Base-by-base conservation (phyloP, 768 basidiomycete species). In the Hypsizygus marmoreus region DNA sequence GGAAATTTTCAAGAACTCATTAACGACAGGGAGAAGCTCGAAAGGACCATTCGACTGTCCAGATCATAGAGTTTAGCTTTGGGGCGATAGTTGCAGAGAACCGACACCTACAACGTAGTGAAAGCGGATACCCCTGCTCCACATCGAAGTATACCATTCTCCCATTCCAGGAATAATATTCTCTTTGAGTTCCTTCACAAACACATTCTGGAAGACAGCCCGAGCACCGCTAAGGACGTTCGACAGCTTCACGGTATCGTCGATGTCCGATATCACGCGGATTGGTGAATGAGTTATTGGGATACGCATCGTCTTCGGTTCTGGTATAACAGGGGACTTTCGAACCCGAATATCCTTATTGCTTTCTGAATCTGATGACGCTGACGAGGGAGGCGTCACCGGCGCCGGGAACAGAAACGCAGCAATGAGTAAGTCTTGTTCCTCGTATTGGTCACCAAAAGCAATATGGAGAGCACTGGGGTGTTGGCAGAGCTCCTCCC, bases 51-150 rank as follows among this genome's bases (percentile, higher is more conserved):
- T 97, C 12, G 91, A 93, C 90, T 51, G 19, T 22, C 14, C 37
- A 17, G 14, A 14, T 11, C 4, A 36, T 47, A 13, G n/a, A 40
- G 19, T 13, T 35, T 20, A 3, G 33, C 7, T 14, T 23, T 3
- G 22, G 1, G 28, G 39, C 10, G 2, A 43, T 17, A 6, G 40
- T 48, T 30, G 14, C 16, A 13, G 24, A 23, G 40, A 17, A 79
- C 89, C n/a, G n/a, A n/a, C n/a, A n/a, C n/a, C 62, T 54, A 92
- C 91, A 40, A 95, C 91, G 62, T 93, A 95, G 59, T 94, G 91
- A 62, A 93, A 95, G 42, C 82, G 65, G 7, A 85, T 87, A 1
- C 93, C 92, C 14, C 68, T 68, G 17, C 63, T 66, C 81, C 82
- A 88, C 80, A 91, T 82, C 4, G 58, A 51, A 10, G 67, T 69